Evolutionary conservation across 768 basidiomycete species (phyloP).

Genomic region (Sarcodon sp.): DNA sequence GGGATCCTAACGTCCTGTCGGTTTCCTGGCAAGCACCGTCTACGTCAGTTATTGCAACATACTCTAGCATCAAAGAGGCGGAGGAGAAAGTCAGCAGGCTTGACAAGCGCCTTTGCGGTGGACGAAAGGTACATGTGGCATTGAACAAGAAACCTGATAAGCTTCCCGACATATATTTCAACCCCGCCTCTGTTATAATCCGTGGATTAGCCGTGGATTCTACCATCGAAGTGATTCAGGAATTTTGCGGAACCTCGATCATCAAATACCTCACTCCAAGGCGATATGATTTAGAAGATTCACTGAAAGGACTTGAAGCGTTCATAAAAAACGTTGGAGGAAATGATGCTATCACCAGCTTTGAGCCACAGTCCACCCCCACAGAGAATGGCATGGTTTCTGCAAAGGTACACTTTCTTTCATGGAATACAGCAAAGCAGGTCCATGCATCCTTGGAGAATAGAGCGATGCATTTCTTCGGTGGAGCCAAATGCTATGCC

Average conservation of each 20-base stretch:
- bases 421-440: not conserved
- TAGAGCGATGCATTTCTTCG: conserved; percentile 17
- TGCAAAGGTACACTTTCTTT: not conserved
- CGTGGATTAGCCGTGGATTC: not conserved
- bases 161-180: conserved; percentile 13
- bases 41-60: conserved; percentile 31
- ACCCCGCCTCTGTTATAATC: conserved; percentile 30
- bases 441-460: not conserved
- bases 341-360: not conserved
- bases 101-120: conserved; percentile 20
- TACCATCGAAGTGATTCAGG: not conserved
- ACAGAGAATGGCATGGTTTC: not conserved
- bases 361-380: not conserved
- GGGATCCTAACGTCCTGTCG: conserved; percentile 25
- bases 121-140: conserved; percentile 32
- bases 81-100: conserved; percentile 21
- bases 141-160: conserved; percentile 28
- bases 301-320: not conserved
- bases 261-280: not conserved
- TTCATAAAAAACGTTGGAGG: not conserved
- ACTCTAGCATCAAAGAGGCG: conserved; percentile 19
- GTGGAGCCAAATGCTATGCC: conserved; percentile 14
- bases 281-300: not conserved
- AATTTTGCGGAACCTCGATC: not conserved
- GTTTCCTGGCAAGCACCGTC: conserved; percentile 41